Conservation (phyloP, 2,329 filamentous ascomycete genomes). For the Trichoderma atroviride region DNA sequence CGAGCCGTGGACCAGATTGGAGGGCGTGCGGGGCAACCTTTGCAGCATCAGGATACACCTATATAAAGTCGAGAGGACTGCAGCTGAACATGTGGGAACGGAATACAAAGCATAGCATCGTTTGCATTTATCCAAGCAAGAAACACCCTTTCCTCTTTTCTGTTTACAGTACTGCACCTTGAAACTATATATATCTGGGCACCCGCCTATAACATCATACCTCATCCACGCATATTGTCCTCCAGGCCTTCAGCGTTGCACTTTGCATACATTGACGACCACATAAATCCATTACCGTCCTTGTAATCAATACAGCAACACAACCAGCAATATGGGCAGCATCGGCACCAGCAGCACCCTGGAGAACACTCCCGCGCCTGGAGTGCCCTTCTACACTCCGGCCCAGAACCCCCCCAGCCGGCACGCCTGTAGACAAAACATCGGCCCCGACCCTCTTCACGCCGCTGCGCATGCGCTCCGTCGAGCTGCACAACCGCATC, state of each 20-base stretch:
- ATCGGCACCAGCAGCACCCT: constrained; percentile 29
- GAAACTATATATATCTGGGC: not conserved
- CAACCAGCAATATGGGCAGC: constrained; percentile 22
- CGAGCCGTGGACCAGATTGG: not conserved
- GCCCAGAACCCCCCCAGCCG: constrained; percentile 54
- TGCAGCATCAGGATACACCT: not conserved
- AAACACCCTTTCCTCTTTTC: not conserved
- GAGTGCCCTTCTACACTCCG: constrained; percentile 58
- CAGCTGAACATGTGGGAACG: not conserved
- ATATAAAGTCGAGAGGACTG: constrained; percentile 3
- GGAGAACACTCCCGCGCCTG: constrained; percentile 46
- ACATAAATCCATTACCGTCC: not conserved
- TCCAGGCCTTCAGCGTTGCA: not conserved
- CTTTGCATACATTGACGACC: not conserved
- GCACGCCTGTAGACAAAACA: constrained; percentile 47
- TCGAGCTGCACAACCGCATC: constrained; percentile 60
- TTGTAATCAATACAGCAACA: not conserved
- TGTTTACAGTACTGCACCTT: not conserved
- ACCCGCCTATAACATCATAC: not conserved
- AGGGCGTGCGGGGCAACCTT: not conserved
- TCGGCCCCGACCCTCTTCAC: constrained; percentile 57
- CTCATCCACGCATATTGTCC: not conserved
- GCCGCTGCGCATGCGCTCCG: constrained; percentile 56
- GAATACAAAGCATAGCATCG: not conserved
- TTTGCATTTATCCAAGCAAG: not conserved